phyloP scores from a whole-genome alignment of 768 basidiomycete species.

The Lactarius psammicola region DNA sequence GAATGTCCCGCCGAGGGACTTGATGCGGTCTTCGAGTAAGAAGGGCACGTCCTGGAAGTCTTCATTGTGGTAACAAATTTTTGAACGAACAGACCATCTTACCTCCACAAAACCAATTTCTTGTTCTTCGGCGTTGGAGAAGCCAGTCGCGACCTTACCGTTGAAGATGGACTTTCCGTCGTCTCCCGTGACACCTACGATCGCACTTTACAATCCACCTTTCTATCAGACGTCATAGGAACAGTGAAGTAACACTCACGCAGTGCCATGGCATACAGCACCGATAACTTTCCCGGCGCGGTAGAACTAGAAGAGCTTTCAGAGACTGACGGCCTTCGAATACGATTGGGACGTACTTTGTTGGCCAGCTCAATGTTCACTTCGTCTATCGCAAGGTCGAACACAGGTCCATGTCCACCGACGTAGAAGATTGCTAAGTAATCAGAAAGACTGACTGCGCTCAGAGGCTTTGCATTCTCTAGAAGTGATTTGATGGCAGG shows the following conservation, averaged over 20 bases:
- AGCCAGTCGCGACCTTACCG: constrained; percentile 58
- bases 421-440: constrained; percentile 78
- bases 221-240: background rate
- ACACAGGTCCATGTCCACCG: constrained; percentile 75
- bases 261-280: constrained; percentile 82
- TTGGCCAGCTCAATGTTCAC: constrained; percentile 57
- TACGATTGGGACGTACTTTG: constrained; percentile 38
- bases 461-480: constrained; percentile 55
- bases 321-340: background rate
- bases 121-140: constrained; percentile 71
- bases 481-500: constrained; percentile 49
- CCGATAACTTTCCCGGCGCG: constrained; percentile 60
- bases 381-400: constrained; percentile 63
- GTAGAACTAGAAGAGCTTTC: constrained; percentile 52
- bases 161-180: constrained; percentile 64
- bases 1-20: constrained; percentile 60
- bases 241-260: constrained; percentile 37
- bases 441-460: constrained; percentile 54
- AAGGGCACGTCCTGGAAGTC: constrained; percentile 57
- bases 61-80: background rate
- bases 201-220: constrained; percentile 40
- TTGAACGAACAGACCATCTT: constrained; percentile 16
- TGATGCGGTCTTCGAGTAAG: constrained; percentile 65
- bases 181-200: constrained; percentile 54
- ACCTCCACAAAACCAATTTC: constrained; percentile 46